These are phyloP conservation scores for Oldenlandia corymbosa DNA, from an alignment of 257 asterid species.

Conservation along the genomic window DNA sequence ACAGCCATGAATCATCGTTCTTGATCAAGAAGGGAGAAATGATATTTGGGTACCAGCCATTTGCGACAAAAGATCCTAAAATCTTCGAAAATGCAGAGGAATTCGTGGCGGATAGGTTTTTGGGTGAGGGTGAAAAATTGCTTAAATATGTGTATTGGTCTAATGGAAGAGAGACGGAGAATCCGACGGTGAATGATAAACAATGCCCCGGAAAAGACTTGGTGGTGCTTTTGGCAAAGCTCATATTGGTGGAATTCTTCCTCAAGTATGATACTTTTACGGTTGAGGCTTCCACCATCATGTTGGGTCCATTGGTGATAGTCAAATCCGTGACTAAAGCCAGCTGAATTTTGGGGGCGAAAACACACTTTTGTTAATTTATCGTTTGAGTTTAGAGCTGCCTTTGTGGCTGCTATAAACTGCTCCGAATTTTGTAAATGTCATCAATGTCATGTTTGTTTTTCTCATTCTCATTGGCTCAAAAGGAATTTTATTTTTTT, in stretches of 20 bases:
- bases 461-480: too few species aligned
- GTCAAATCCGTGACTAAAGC: conserved; percentile 39
- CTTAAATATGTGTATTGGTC: conserved; percentile 71
- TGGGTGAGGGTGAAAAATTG: conserved; percentile 51
- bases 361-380: too few species aligned
- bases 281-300: conserved; percentile 26
- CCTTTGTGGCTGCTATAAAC: too few species aligned
- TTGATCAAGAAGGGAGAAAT: conserved; percentile 62
- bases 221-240: conserved; percentile 43
- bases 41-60: conserved; percentile 67
- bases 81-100: conserved; percentile 39
- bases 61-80: conserved; percentile 60
- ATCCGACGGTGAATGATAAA: conserved; percentile 47
- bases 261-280: conserved; percentile 52
- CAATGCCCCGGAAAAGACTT: conserved; percentile 67
- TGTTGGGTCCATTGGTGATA: conserved; percentile 44
- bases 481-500: too few species aligned
- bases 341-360: not conserved
- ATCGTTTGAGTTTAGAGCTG: too few species aligned
- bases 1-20: conserved; percentile 52
- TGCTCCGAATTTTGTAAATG: too few species aligned
- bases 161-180: conserved; percentile 58
- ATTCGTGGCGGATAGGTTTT: conserved; percentile 49
- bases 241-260: conserved; percentile 65
- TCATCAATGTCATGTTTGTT: too few species aligned